Evolutionary conservation across 345 rosid genomes (phyloP), one percentile per base, ranked within the genome.

Genomic region (Litchi chinensis): DNA sequence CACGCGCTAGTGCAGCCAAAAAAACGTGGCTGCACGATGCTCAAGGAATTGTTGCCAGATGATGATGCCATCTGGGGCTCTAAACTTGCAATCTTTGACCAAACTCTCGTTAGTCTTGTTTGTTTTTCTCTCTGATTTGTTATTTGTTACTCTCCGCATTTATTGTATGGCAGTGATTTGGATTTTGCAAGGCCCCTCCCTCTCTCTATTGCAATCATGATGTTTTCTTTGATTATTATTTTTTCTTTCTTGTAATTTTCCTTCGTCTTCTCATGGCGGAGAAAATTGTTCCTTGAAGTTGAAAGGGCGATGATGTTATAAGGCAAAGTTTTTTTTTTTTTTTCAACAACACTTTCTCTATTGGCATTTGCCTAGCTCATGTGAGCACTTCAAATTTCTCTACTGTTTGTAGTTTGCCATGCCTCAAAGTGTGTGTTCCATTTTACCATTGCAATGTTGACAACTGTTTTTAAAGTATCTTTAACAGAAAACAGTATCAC

Each of bases 1-100:
- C 75, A 79, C 79, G 87, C 81, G 40, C 65, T 79, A 76, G 50
- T 24, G 5, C 13, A 12, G 52, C 73, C 73, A 1, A 50, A 37
- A 63, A 54, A 69, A 65, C 73, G 81, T 73, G 81, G 86, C 77
- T 63, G 76, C 86, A 74, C 79, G 70, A 56, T 65, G 37, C 46
- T 79, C 71, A 18, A 65, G 44, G 37, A 66, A 48, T 15, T 10
- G 15, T 18, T 52, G 62, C 43, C 32, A 18, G 1, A 59, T 68
- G 64, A 73, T 52, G 26, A 65, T 73, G 16, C 59, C 57, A 9
- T 12, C 39, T 62, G 40, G 65, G 74, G 57, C 59, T 72, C 68
- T 3, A 32, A 6, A 10, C 73, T 21, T 18, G 15, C 26, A 37
- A 71, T 81, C 80, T 79, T 81, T 84, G 86, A 84, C 86, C 79